Base-by-base conservation (phyloP, 345 rosid species). In the Orychophragmus violaceus region DNA sequence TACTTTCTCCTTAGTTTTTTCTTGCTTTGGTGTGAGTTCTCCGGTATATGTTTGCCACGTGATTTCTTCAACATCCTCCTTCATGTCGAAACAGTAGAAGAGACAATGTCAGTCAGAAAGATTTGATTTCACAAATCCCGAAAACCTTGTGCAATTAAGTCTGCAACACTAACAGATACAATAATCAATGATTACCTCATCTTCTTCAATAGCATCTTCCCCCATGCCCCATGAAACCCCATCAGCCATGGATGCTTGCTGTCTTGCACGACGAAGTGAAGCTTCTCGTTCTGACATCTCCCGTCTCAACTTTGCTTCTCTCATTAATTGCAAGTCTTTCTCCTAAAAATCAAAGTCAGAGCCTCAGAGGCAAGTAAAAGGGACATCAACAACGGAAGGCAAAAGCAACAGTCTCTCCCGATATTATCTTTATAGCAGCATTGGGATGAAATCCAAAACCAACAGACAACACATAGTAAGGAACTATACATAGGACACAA, bases 211-310 rank as follows among this genome's bases (percentile, higher is more conserved):
- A 59, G 95, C 99, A 85, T 90, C 99, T 79, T 94, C 99, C 72
- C 87, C 95, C 91, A 94, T 94, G 61, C 97, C 99, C 97, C 99
- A 94, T 50, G 96, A 94, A 80, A 88, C 79, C 77, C 99, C 99
- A 77, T 94, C 96, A 42, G 88, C 87, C 81, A 87, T 83, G 72
- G 86, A 79, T 52, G 91, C 87, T 58, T 87, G 92, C 53, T 70
- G 64, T 64, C 82, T 88, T 57, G 97, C 99, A 66, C 97, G 86
- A 57, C 33, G 84, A 74, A 90, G 88, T 72, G 99, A 94, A 56
- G 91, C 86, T 82, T 88, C 95, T 23, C 79, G 86, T 70, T 90
- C 99, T 19, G 77, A 66, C 80, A 87, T 74, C 57, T 76, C 83
- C 64, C 77, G 81, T 49, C 71, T 81, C 52, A 74, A 23, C 80